Evolutionary conservation across 1,284 basidiomycete species (phyloP), one percentile per base, ranked within the genome.

Genomic region (Pseudozyma flocculosa): DNA sequence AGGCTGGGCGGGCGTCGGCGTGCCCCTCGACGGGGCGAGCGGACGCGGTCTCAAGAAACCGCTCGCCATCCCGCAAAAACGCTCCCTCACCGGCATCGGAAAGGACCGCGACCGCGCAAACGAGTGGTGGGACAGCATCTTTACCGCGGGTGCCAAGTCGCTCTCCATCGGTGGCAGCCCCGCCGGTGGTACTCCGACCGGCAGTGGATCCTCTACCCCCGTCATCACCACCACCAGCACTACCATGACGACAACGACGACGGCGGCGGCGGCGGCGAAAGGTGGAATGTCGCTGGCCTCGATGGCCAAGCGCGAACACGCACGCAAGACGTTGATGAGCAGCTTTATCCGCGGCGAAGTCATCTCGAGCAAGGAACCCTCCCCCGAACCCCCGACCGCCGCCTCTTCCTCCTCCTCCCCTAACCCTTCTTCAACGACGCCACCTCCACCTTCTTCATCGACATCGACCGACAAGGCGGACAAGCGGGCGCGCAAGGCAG

Each of bases 71-170:
- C 65, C 71, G 2, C 66, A 69, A 44, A 76, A 73, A 39, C 66
- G 70, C 19, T 70, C 64, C 26, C 62, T 78, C 17, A 63, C 61
- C 18, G 75, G 75, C 15, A 54, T 78, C 5, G 75, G 75, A 38
- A 72, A 73, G 48, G 69, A 78, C 42, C 51, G 75, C 23, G 75
- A 78, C 37, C 53, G 75, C 11, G 74, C 74, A 4, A 65, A 72
- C 22, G 75, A 78, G 32, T 78, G 75, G 75, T 78, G 75, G 75
- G 75, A 78, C 48, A 72, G 72, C 46, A 64, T 78, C 36, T 78
- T 76, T 45, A 71, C 73, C 7, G 65, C 71, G 3, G 58, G 68
- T 2, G 72, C 72, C 5, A 72, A 72, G 46, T 63, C 63, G 15
- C 54, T 75, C n/a, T 52, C 53, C 8, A 64, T 69, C 23, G 58